Evolutionary conservation across 2,329 filamentous ascomycete genomes (phyloP).

Genomic region (Zymoseptoria crescenta): DNA sequence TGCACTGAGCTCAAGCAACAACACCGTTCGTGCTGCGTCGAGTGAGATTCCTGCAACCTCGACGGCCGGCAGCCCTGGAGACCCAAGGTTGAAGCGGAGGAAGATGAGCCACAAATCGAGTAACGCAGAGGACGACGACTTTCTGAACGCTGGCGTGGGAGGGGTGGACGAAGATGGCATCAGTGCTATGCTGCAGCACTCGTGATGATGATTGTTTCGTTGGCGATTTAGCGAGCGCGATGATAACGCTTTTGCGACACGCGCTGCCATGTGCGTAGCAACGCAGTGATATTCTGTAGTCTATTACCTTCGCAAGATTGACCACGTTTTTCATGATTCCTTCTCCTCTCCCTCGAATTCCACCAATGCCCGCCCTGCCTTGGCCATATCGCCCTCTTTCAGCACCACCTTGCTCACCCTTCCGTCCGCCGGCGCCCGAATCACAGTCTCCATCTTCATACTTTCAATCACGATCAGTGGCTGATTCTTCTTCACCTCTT

Average conservation of each 20-base stretch:
- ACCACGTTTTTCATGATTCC: neutral
- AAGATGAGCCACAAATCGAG: constrained; percentile 26
- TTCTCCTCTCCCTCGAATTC: constrained; percentile 33
- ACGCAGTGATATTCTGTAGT: no score
- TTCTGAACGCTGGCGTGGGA: constrained; percentile 21
- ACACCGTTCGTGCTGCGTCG: constrained; percentile 9
- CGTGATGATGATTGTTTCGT: no score
- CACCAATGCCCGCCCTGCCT: constrained; percentile 41
- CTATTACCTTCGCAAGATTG: no score
- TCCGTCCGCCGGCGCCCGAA: constrained; percentile 43
- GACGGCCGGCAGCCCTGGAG: constrained; percentile 12
- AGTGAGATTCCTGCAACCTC: constrained; percentile 14
- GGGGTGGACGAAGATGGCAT: constrained; percentile 30
- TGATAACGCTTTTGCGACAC: no score
- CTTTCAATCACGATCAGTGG: constrained; percentile 65
- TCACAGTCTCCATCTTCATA: constrained; percentile 52
- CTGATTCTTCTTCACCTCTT: constrained; percentile 75
- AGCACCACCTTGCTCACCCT: constrained; percentile 43
- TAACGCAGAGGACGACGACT: constrained; percentile 24
- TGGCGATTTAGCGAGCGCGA: neutral
- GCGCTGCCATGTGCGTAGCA: no score
- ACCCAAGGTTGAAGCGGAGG: constrained; percentile 30
- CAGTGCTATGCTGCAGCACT: constrained; percentile 24
- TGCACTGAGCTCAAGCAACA: constrained; percentile 16
- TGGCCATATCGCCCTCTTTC: constrained; percentile 38